Percentiles rank a stretch among this genome's conserved stretches.
Conservation (phyloP, 805 yeast genomes). For the Candida ficus region DNA sequence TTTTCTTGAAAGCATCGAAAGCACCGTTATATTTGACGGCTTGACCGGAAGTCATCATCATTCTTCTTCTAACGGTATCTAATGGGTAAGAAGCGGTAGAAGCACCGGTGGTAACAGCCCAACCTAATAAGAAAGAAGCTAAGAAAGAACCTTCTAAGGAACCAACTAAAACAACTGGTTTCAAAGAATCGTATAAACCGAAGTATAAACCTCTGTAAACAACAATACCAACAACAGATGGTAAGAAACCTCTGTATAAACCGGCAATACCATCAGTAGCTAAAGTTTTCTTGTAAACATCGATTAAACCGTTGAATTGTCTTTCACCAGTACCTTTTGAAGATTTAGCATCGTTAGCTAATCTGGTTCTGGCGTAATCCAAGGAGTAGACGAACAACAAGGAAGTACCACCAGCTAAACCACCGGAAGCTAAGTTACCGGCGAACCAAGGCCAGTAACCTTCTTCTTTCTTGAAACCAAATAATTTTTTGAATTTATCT, state of each 20-base stretch:
- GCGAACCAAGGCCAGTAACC: slow-evolving; percentile 92
- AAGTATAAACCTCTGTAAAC: slow-evolving; percentile 99
- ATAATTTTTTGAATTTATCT: slow-evolving; percentile 92
- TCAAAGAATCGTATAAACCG: slow-evolving; percentile 95
- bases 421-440: slow-evolving; percentile 99
- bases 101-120: slow-evolving; percentile 98
- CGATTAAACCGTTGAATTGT: slow-evolving; percentile 95
- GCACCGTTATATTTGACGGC: slow-evolving; percentile 96
- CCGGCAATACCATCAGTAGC: slow-evolving; percentile 97
- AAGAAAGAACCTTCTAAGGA: slow-evolving; percentile 90
- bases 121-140: slow-evolving; percentile 94
- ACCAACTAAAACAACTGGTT: slow-evolving; percentile 93
- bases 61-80: slow-evolving; percentile 99
- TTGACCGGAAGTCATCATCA: slow-evolving; percentile 99
- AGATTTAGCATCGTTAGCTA: slow-evolving; percentile 96
- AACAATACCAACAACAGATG: slow-evolving; percentile 95
- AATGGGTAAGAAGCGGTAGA: slow-evolving; percentile 98
- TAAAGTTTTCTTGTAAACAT: slow-evolving; percentile 93
- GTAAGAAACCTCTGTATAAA: slow-evolving; percentile 99
- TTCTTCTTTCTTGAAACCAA: slow-evolving; percentile 95
- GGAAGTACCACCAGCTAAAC: slow-evolving; percentile 96
- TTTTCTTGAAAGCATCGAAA: slow-evolving; percentile 84
- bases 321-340: slow-evolving; percentile 82
- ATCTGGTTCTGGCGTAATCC: slow-evolving; percentile 98
- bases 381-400: slow-evolving; percentile 91